Evolutionary conservation across 1,284 basidiomycete genomes (phyloP), one percentile per base, ranked within the genome.

Genomic region (Melanopsichium pennsylvanicum): DNA sequence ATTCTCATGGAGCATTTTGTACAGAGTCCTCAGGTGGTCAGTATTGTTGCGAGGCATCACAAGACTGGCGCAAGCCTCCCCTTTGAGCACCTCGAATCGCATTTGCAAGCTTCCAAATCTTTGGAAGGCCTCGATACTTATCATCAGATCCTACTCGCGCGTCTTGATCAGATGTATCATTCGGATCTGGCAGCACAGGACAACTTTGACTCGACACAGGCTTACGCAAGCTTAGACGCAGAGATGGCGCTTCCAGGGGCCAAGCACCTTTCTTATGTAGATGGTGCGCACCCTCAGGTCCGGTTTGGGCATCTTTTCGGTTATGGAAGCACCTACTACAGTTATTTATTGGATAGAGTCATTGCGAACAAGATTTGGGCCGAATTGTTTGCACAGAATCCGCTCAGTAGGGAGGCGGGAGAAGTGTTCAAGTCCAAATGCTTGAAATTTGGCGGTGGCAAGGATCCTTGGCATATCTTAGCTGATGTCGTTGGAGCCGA

Each of bases 1-100:
- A 96, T 98, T 73, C 87, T 98, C 19, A 98, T 98, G 96, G 96
- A 98, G 81, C 92, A 94, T 79, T 86, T 98, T 84, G 87, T 96
- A 32, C 89, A 87, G 35, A 93, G 93, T 0, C 88, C 92, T 0
- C 82, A 84, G 8, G 92, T 97, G 15, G 86, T 97, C 13, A 86
- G 88, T 8, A 86, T 96, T 13, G 92, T 97, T 29, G 84, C 85
- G 4, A 80, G 80, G n/a, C 85, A 86, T 72, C 82, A 84, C 70
- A 64, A 75, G 16, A 85, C 90, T 84, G 82, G 86, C 84, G 78
- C 90, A 86, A 75, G 89, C 83, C 44, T 97, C 85, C 82, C 89
- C 81, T 66, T 87, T 84, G 70, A 90, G 86, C 82, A 85, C 25
- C 80, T 86, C 38, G 81, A 84, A 2, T 29, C 55, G 6, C 72